A percentile compares a stretch with the other conserved stretches of the same genome.
These are phyloP conservation scores for Macrocybe gigantea DNA, from an alignment of 768 basidiomycete species.

Conservation along the genomic window DNA sequence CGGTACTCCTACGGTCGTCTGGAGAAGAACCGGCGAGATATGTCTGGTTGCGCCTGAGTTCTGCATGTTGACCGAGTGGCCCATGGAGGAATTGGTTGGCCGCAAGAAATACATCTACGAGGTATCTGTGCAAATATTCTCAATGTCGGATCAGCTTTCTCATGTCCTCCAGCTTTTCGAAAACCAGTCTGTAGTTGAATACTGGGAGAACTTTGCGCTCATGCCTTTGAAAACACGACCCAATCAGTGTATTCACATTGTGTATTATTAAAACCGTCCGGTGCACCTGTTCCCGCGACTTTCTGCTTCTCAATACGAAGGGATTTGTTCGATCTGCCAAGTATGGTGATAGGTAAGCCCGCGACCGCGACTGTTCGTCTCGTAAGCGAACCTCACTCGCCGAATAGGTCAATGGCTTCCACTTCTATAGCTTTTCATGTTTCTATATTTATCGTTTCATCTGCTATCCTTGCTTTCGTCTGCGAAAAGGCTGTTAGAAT, in stretches of 20 bases:
- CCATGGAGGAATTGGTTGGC: conserved; percentile 70
- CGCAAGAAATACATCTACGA: conserved; percentile 63
- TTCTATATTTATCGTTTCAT: conserved; percentile 11
- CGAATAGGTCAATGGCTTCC: conserved; percentile 81
- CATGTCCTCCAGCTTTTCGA: conserved; percentile 71
- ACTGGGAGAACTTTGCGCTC: conserved; percentile 97
- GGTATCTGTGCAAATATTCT: conserved; percentile 22
- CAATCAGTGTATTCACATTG: conserved; percentile 94
- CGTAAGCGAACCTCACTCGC: neutral
- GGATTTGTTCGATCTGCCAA: conserved; percentile 87
- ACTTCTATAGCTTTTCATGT: conserved; percentile 42
- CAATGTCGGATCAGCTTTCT: neutral
- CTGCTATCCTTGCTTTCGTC: too few relatives aligned
- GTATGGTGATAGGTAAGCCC: conserved; percentile 75
- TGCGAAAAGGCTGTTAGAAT: too few relatives aligned
- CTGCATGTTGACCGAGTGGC: conserved; percentile 90
- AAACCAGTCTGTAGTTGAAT: conserved; percentile 91
- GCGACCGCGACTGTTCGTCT: neutral
- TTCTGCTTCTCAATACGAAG: conserved; percentile 95
- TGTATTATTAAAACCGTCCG: conserved; percentile 79
- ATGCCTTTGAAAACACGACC: conserved; percentile 97
- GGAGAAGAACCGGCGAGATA: conserved; percentile 97
- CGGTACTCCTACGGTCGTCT: conserved; percentile 95
- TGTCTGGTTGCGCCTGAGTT: conserved; percentile 97
- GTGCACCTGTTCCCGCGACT: conserved; percentile 82